These are phyloP conservation scores for Pascua sp. DNA, from an alignment of 1,284 basidiomycete genomes.

Conservation along the genomic window DNA sequence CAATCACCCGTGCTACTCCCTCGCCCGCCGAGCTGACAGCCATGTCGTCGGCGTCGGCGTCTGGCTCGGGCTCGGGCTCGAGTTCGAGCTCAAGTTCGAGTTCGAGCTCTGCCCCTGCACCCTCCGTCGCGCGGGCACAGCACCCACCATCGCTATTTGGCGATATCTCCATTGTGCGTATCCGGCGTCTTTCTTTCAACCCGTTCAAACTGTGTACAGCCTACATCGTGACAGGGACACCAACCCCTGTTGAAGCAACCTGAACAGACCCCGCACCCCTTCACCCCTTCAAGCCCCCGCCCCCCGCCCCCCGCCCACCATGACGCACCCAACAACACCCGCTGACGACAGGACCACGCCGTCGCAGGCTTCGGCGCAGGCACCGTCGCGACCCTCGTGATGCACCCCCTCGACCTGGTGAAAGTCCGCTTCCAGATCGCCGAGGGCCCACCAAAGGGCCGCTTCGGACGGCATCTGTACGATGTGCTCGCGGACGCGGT, in stretches of 20 bases:
- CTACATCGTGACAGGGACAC: not conserved
- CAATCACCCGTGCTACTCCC: too few relatives aligned
- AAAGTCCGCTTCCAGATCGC: slow-evolving; percentile 95
- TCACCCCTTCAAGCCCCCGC: too few relatives aligned
- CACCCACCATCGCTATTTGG: slow-evolving; percentile 41
- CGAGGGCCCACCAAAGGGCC: slow-evolving; percentile 57
- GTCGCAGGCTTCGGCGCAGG: slow-evolving; percentile 90
- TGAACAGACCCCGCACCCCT: too few relatives aligned
- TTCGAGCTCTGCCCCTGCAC: too few relatives aligned
- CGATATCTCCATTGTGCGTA: slow-evolving; percentile 43
- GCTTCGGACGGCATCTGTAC: slow-evolving; percentile 76
- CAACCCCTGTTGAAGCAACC: not conserved
- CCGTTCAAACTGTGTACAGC: not conserved
- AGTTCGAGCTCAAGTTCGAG: too few relatives aligned
- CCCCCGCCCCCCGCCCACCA: not conserved
- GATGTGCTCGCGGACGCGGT: slow-evolving; percentile 70
- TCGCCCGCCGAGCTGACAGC: too few relatives aligned
- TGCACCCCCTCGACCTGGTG: slow-evolving; percentile 96
- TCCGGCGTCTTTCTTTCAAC: not conserved
- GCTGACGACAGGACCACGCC: slow-evolving; percentile 68
- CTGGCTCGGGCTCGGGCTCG: too few relatives aligned
- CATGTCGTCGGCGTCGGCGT: too few relatives aligned
- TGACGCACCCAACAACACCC: too few relatives aligned
- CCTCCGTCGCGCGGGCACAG: too few relatives aligned
- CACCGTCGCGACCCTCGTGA: slow-evolving; percentile 85